A percentile compares a stretch with the other conserved stretches of the same genome.
These are phyloP conservation scores for Glomus cerebriforme DNA, from an alignment of 192 early-diverging fungal species.

Conservation along the genomic window DNA sequence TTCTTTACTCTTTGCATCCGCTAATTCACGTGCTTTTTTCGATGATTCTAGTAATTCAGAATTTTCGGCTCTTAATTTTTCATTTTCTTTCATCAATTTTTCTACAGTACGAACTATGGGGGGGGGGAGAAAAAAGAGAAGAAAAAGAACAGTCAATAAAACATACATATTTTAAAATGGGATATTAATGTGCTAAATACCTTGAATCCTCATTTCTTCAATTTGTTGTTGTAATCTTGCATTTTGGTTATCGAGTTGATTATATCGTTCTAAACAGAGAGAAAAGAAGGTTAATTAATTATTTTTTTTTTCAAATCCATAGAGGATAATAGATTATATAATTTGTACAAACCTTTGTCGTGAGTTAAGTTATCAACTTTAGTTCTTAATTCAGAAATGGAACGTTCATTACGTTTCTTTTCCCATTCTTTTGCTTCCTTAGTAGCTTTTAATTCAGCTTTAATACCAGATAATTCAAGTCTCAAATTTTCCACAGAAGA, in stretches of 20 bases:
- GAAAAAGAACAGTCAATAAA: background rate
- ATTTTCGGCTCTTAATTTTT: background rate
- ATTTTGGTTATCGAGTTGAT: background rate
- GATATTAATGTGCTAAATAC: too few relatives aligned
- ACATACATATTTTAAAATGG: background rate
- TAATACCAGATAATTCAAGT: background rate
- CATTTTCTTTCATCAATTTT: background rate
- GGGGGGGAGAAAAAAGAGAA: background rate
- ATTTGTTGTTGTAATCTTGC: background rate
- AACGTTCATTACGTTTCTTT: slow-evolving; percentile 3
- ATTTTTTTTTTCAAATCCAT: too few relatives aligned
- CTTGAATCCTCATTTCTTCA: background rate
- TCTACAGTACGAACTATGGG: background rate
- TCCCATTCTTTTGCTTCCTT: background rate
- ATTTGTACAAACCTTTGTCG: background rate
- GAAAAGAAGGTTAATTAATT: background rate
- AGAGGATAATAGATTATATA: background rate
- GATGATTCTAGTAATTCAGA: background rate
- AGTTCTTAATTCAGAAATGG: background rate
- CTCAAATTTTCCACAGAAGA: background rate
- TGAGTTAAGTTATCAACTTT: background rate
- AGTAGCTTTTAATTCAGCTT: slow-evolving; percentile 2
- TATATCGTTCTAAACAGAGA: background rate
- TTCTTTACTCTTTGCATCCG: background rate
- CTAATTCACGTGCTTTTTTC: background rate